Conservation (phyloP, 23 red algal species). For the Agarophyton chilense region DNA sequence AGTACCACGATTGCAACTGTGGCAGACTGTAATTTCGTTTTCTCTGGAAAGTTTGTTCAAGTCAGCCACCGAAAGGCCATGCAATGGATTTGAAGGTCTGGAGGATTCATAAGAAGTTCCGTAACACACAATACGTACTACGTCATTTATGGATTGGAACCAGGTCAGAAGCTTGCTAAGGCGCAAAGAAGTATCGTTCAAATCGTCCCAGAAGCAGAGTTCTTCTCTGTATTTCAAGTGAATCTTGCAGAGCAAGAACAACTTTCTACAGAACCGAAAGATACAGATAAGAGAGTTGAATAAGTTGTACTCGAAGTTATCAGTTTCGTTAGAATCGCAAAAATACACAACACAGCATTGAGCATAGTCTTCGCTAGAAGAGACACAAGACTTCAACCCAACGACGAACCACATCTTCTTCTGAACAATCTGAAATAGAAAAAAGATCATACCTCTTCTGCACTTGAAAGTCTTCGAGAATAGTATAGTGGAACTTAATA, state of each 20-base stretch:
- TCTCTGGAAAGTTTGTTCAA: conserved; percentile 61
- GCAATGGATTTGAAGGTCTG: conserved; percentile 51
- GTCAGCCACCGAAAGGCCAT: conserved; percentile 12
- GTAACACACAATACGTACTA: conserved; percentile 70
- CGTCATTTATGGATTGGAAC: conserved; percentile 61
- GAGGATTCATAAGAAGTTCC: conserved; percentile 37
- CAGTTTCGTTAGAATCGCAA: not conserved
- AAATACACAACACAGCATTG: not conserved
- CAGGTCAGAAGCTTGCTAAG: conserved; percentile 61
- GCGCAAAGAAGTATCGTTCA: conserved; percentile 47
- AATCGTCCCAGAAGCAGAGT: conserved; percentile 55
- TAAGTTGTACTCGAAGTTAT: not conserved
- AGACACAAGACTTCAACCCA: too few species aligned
- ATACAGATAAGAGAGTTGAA: not conserved
- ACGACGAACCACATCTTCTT: too few species aligned
- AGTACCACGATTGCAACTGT: not conserved
- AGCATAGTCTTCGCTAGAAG: too few species aligned
- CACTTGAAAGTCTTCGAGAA: not conserved
- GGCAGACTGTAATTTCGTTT: conserved; percentile 60
- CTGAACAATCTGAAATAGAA: too few species aligned
- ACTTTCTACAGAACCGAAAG: not conserved
- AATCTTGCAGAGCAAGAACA: not conserved
- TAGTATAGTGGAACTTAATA: not conserved
- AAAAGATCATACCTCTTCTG: not conserved
- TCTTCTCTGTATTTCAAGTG: conserved; percentile 38